Evolutionary conservation across 2,329 filamentous ascomycete species (phyloP), one percentile per base, ranked within the genome.

Genomic region (Zymoseptoria pseudotritici): DNA sequence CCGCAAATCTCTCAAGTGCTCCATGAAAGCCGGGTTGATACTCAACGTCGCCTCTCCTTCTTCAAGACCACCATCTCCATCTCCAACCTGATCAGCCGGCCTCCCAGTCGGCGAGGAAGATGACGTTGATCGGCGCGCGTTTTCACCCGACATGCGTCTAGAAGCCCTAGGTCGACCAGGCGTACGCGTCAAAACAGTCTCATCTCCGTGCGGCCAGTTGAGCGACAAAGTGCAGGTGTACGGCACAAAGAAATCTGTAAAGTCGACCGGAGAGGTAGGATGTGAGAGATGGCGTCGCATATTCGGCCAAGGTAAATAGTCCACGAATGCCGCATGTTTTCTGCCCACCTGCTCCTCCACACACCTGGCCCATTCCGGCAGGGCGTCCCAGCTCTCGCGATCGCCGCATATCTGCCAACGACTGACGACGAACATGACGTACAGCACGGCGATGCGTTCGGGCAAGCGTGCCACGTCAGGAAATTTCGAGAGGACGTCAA

Each of bases 21-120:
- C 80, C 75, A 95, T 90, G 72, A 96, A 96, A 0, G 90, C 89
- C 0, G 91, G 91, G 65, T 94, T 96, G 63, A 96, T 90, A 64
- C 89, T 80, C 61, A 91, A 87, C 8, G 87, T 84, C 4, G 77
- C 76, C 19, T 56, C 4, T 65, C 64, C 4, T 58, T 57, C 3
- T 79, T 20, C 22, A 52, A 54, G 17, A 54, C 56, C 36, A 4
- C 36, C 11, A 17, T 3, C 36, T 17, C 36, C 36, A 17, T 42
- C 36, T 17, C 36, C 36, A 17, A 2, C 13, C 8, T 29, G 26
- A 29, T 29, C 26, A 29, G 26, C 26, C 26, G 26, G 26, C 26
- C 26, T 29, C 26, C 26, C 26, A 29, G 8, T 29, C 26, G 26
- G 26, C 26, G 26, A 29, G 8, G 26, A 29, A 29, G 26, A 29